Base-by-base conservation (phyloP, 768 basidiomycete genomes). In the Boletus rubroflammeus region DNA sequence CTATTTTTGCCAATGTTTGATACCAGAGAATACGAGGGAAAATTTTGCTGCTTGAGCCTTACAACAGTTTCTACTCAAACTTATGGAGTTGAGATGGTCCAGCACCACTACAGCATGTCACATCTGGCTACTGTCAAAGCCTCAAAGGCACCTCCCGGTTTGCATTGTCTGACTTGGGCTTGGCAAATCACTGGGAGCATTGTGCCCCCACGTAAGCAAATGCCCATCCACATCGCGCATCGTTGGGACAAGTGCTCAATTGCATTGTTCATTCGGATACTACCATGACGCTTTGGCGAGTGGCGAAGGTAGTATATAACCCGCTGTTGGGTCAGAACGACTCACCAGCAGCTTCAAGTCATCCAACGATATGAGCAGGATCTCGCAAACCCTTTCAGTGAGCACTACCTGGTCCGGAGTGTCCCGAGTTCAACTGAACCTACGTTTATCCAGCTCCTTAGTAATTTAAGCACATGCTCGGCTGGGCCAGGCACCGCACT, bases 311-410 rank as follows among this genome's bases (percentile, higher is more conserved):
- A 23, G 21, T 72, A 68, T 70, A 64, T 68, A 70, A 54, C 32
- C 25, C 34, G 17, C 25, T 25, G 5, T 49, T 15, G 47, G 26
- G 21, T 35, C 36, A 38, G 42, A 32, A 43, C 5, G 49, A 21
- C 25, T 15, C 45, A 38, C 31, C 32, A 39, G 28, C 9, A 51
- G 11, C 25, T 35, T 53, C 23, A 50, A 49, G 39, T 38, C 40
- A 39, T 15, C 29, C 15, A 11, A 25, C n/a, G 31, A 29, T 23
- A 70, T 68, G 70, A 63, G 68, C 68, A 66, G 64, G 66, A 54
- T 68, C 60, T 70, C 70, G 1, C 63, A 66, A 57, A 66, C 59
- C 6, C 51, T 62, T 54, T 70, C 62, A 47, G 69, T 72, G 40
- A 65, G 68, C 40, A 50, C 40, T 44, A 4, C 42, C 40, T 29